Evolutionary conservation across 2,329 filamentous ascomycete species (phyloP), one percentile per base, ranked within the genome.

Genomic region (Colletotrichum falcatum): DNA sequence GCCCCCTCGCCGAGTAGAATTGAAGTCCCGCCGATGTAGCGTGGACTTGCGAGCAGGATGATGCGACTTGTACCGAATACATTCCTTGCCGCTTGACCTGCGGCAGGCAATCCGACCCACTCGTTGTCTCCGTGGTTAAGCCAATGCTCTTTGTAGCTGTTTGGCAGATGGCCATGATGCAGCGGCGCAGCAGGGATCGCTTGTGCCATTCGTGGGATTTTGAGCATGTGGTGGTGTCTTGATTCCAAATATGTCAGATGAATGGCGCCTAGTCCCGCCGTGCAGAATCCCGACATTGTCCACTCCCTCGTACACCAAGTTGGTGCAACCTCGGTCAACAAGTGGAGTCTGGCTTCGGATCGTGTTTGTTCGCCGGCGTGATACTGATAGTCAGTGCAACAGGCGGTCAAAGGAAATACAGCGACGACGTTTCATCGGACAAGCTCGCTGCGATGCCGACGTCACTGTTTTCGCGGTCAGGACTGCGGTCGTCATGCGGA

Each of bases 281-380:
- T 39, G 33, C 23, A 55, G 4, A 48, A 39, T 42, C 23, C 30
- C 14, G 20, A 33, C 30, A 12, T 6, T 26, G 55, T 62, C 30
- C n/a, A 1, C 18, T 3, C 18, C 3, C 35, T 28, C 20, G 23
- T 28, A 16, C 33, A n/a, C 4, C 53, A 26, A 49, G 30, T 20
- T 20, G 6, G 16, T 23, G 23, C 53, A n/a, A 49, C 23, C 12
- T 70, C 39, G 62, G 66, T 55, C 46, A 66, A 26, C 55, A 61
- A 66, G 62, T 66, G 66, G 55, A 66, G 33, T 37, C n/a, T 18
- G n/a, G 0, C 20, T 11, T 16, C 11, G 18, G 23, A 14, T 11
- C 18, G n/a, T 48, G 28, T 35, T 61, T 49, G 39, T 46, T 56
- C 33, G 9, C n/a, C 54, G 61, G 33, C 49, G 30, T 48, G 23